phyloP scores from a whole-genome alignment of 179 eudicot genomes.

The Amaranthus tricolor region DNA sequence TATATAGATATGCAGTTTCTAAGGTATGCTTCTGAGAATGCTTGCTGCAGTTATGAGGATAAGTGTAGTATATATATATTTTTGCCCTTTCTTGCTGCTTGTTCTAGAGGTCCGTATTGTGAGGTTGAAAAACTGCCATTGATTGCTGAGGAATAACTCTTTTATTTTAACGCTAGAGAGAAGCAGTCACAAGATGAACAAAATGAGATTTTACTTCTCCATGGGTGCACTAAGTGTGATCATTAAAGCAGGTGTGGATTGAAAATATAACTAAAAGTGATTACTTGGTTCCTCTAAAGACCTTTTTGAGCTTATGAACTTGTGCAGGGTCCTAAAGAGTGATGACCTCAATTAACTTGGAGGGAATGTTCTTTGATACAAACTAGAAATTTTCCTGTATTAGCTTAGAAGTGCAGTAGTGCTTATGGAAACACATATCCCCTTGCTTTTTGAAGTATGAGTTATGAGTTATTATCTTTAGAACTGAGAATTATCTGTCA shows the following conservation, averaged over 20 bases:
- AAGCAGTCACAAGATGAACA: too few relatives aligned
- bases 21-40: neutral
- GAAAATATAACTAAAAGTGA: too few relatives aligned
- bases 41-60: neutral
- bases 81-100: conserved; percentile 1
- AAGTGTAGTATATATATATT: neutral
- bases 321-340: neutral
- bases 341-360: neutral
- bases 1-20: neutral
- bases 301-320: neutral
- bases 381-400: neutral
- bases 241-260: too few relatives aligned
- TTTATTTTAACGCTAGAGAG: too few relatives aligned
- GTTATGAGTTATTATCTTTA: neutral
- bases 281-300: neutral
- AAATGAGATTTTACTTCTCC: too few relatives aligned
- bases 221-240: too few relatives aligned
- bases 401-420: neutral
- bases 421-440: neutral
- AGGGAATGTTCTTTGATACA: neutral
- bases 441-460: neutral
- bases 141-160: too few relatives aligned
- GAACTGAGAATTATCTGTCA: neutral
- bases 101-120: neutral
- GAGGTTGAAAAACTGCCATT: too few relatives aligned